A percentile compares a stretch with the other conserved stretches of the same genome.
Conservation (phyloP, 1,284 basidiomycete genomes). For the Ganoderma lingzhi region DNA sequence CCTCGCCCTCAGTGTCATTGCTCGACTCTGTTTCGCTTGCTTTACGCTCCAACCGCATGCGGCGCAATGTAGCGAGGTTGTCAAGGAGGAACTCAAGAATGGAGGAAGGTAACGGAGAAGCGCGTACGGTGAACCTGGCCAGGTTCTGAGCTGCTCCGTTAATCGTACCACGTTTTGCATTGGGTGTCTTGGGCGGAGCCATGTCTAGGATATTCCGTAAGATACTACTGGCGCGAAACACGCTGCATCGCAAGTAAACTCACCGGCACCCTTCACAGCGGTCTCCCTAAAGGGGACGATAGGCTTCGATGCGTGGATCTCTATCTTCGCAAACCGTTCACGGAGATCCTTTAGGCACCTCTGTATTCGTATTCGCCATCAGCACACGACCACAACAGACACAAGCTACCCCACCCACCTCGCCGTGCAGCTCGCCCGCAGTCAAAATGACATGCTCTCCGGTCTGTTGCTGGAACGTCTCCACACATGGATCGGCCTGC, state of each 20-base stretch:
- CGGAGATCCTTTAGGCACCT: slow-evolving; percentile 95
- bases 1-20: slow-evolving; percentile 49
- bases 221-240: background rate
- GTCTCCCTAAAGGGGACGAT: slow-evolving; percentile 99
- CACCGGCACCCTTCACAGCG: slow-evolving; percentile 81
- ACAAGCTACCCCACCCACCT: slow-evolving; percentile 58
- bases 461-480: slow-evolving; percentile 96
- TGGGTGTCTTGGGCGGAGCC: slow-evolving; percentile 82
- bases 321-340: slow-evolving; percentile 93
- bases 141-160: slow-evolving; percentile 75
- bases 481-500: slow-evolving; percentile 97
- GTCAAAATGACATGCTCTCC: slow-evolving; percentile 98
- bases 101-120: slow-evolving; percentile 76
- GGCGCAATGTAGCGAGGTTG: slow-evolving; percentile 70
- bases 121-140: slow-evolving; percentile 87
- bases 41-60: slow-evolving; percentile 57
- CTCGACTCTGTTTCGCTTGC: slow-evolving; percentile 42
- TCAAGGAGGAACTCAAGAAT: slow-evolving; percentile 82
- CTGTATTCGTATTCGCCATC: slow-evolving; percentile 48
- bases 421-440: slow-evolving; percentile 96
- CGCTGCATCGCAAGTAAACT: slow-evolving; percentile 27
- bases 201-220: slow-evolving; percentile 64
- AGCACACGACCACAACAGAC: background rate
- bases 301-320: slow-evolving; percentile 93
- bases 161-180: slow-evolving; percentile 83